Conservation (phyloP, 495 filamentous ascomycete genomes). For the Podospora comata region DNA sequence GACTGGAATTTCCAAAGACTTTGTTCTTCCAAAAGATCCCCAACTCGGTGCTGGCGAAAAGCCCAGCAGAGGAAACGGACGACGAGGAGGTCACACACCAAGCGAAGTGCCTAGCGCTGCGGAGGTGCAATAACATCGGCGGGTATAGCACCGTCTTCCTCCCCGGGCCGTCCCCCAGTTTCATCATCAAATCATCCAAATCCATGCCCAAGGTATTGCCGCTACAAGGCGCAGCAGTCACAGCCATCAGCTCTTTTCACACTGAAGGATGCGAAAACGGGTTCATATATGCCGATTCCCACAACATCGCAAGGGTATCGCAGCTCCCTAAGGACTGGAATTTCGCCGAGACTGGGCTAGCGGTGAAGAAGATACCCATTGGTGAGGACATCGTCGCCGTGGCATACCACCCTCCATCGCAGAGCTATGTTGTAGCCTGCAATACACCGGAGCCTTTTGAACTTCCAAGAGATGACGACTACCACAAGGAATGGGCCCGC, state of each 20-base stretch:
- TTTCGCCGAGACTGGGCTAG: constrained; percentile 67
- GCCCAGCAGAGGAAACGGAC: constrained; percentile 42
- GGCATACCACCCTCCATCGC: constrained; percentile 68
- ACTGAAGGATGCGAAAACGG: constrained; percentile 71
- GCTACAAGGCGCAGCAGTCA: constrained; percentile 60
- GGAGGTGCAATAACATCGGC: constrained; percentile 60
- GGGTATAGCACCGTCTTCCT: constrained; percentile 79
- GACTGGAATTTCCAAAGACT: constrained; percentile 38
- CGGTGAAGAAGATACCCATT: constrained; percentile 63
- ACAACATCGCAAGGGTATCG: constrained; percentile 63
- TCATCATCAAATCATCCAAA: constrained; percentile 73
- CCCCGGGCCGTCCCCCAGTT: constrained; percentile 70
- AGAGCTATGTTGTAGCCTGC: constrained; percentile 74
- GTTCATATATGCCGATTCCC: constrained; percentile 71
- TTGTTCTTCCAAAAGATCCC: constrained; percentile 75
- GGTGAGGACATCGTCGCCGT: constrained; percentile 69
- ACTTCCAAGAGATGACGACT: constrained; percentile 77
- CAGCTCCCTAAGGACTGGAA: constrained; percentile 61
- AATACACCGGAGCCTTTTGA: constrained; percentile 65
- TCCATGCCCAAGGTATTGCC: constrained; percentile 70
- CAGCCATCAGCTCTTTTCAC: constrained; percentile 68
- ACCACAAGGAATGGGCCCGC: constrained; percentile 72
- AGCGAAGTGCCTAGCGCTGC: constrained; percentile 52
- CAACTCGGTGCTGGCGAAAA: constrained; percentile 57
- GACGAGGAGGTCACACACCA: constrained; percentile 39